These are phyloP conservation scores for Pseudocercospora macadamiae DNA, from an alignment of 2,329 filamentous ascomycete genomes.

Conservation along the genomic window DNA sequence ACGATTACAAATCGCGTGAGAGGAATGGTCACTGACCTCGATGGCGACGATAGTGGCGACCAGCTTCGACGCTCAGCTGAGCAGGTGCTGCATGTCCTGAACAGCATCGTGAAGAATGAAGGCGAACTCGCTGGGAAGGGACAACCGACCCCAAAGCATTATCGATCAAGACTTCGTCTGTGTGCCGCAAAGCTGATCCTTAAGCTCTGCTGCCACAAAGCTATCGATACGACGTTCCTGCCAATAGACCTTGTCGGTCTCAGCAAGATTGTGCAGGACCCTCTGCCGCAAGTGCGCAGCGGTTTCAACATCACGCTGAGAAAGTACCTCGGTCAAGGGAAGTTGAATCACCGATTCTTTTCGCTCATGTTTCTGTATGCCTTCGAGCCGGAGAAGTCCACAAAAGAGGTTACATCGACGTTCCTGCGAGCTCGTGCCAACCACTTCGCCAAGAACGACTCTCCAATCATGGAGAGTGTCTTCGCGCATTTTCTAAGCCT, in stretches of 20 bases:
- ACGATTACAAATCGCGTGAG: slow-evolving; percentile 85
- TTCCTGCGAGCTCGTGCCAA: slow-evolving; percentile 85
- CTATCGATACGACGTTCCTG: slow-evolving; percentile 74
- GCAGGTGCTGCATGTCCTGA: slow-evolving; percentile 78
- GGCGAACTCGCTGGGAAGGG: slow-evolving; percentile 76
- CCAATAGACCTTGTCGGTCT: slow-evolving; percentile 78
- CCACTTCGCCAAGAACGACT: slow-evolving; percentile 59
- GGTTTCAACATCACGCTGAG: slow-evolving; percentile 84
- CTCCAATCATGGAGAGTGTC: slow-evolving; percentile 73
- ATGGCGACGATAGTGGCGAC: slow-evolving; percentile 31
- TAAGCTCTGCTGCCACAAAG: slow-evolving; percentile 78
- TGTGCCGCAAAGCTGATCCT: slow-evolving; percentile 76
- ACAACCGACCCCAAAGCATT: slow-evolving; percentile 72
- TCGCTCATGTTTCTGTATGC: slow-evolving; percentile 87
- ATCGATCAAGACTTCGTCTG: slow-evolving; percentile 80
- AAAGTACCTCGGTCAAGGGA: slow-evolving; percentile 79
- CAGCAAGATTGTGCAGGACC: slow-evolving; percentile 79
- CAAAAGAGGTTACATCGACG: slow-evolving; percentile 76
- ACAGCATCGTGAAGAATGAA: slow-evolving; percentile 71
- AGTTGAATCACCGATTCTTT: slow-evolving; percentile 77
- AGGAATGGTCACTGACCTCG: slow-evolving; percentile 47
- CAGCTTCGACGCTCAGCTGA: slow-evolving; percentile 51
- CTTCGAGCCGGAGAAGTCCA: slow-evolving; percentile 77
- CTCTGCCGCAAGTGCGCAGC: slow-evolving; percentile 70
- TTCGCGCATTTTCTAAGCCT: slow-evolving; percentile 84